A percentile compares a stretch with the other conserved stretches of the same genome.
These are phyloP conservation scores for Cyberlindnera maclurae DNA, from an alignment of 805 yeast genomes.

Conservation along the genomic window DNA sequence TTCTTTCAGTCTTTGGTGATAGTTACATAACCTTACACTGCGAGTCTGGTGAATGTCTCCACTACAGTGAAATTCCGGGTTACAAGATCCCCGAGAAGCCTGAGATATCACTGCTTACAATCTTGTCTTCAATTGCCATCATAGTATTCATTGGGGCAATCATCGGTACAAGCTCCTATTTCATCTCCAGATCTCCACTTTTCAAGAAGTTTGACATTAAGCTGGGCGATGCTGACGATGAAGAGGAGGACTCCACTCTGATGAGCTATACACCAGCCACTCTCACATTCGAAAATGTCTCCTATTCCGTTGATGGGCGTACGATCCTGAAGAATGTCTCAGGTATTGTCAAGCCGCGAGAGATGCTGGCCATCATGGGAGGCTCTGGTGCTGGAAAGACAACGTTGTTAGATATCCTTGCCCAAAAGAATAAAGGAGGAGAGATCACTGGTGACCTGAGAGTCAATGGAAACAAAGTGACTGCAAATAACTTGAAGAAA, in stretches of 20 bases:
- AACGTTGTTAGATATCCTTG: slow-evolving; percentile 83
- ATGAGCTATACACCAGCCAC: slow-evolving; percentile 58
- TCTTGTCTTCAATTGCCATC: slow-evolving; percentile 39
- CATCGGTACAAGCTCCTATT: slow-evolving; percentile 33
- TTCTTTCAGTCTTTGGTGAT: slow-evolving; percentile 91
- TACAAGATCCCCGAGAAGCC: slow-evolving; percentile 56
- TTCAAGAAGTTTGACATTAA: slow-evolving; percentile 32
- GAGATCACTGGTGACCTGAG: slow-evolving; percentile 54
- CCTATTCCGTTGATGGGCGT: slow-evolving; percentile 49
- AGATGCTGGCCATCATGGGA: slow-evolving; percentile 93
- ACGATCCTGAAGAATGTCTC: slow-evolving; percentile 54
- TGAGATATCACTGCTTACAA: slow-evolving; percentile 36
- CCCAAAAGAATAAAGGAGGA: slow-evolving; percentile 83
- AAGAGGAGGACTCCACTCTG: slow-evolving; percentile 33
- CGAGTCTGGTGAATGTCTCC: slow-evolving; percentile 84
- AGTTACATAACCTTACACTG: slow-evolving; percentile 78
- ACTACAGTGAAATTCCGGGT: slow-evolving; percentile 89
- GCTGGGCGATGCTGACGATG: slow-evolving; percentile 21
- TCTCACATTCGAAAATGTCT: slow-evolving; percentile 66
- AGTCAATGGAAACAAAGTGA: slow-evolving; percentile 60
- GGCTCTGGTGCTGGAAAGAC: slow-evolving; percentile 99
- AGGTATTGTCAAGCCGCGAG: slow-evolving; percentile 81
- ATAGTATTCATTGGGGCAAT: slow-evolving; percentile 33
- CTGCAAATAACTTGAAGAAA: slow-evolving; percentile 42
- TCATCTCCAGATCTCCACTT: slow-evolving; percentile 54